phyloP scores from a whole-genome alignment of 2,329 filamentous ascomycete genomes.

The Phialophora macrospora region DNA sequence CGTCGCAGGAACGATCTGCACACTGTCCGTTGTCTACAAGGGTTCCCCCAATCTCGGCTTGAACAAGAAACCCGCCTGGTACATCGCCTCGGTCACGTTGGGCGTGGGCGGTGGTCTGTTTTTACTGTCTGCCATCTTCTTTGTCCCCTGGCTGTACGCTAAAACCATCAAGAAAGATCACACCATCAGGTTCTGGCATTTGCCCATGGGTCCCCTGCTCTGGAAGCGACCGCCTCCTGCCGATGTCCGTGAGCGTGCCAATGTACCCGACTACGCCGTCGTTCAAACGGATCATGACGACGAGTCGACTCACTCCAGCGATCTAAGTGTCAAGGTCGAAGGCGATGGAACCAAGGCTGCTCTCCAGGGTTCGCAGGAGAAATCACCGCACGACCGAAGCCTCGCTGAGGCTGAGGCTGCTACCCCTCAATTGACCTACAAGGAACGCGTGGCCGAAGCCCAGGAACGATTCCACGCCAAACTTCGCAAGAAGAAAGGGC shows the following conservation, averaged over 20 bases:
- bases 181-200: constrained; percentile 66
- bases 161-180: constrained; percentile 72
- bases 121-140: constrained; percentile 68
- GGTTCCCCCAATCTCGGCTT: constrained; percentile 71
- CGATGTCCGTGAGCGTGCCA: constrained; percentile 57
- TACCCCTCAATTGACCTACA: constrained; percentile 59
- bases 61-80: constrained; percentile 69
- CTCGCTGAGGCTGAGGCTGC: constrained; percentile 25
- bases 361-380: background rate
- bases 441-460: constrained; percentile 64
- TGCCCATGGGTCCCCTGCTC: constrained; percentile 67
- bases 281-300: constrained; percentile 66
- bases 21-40: constrained; percentile 80
- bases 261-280: constrained; percentile 77
- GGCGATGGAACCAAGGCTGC: constrained; percentile 31
- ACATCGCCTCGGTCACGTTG: constrained; percentile 68
- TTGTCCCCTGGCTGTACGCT: constrained; percentile 71
- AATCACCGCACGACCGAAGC: background rate
- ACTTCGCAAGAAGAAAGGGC: constrained; percentile 66
- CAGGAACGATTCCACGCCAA: constrained; percentile 65
- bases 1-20: constrained; percentile 72
- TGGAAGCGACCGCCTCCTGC: constrained; percentile 63
- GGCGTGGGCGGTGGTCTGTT: constrained; percentile 66
- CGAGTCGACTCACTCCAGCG: constrained; percentile 13
- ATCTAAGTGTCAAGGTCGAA: constrained; percentile 31